phyloP scores from a whole-genome alignment of 768 basidiomycete genomes.

The Harrya chromipes region DNA sequence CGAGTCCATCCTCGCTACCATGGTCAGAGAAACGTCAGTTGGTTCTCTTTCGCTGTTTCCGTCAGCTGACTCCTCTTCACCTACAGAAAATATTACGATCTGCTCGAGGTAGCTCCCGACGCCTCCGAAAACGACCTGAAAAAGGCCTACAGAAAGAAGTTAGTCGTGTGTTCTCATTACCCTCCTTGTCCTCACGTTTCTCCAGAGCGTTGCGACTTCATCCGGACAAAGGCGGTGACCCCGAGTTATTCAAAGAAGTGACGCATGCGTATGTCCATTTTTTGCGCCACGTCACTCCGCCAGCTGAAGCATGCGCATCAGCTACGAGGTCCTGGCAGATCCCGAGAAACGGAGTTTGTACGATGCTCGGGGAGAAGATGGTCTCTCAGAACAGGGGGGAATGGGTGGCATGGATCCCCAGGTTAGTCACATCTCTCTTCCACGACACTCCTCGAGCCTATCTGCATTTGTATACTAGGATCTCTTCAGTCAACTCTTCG shows the following conservation, averaged over 20 bases:
- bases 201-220: conserved; percentile 77
- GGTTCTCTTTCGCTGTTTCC: not conserved
- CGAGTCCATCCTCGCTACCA: conserved; percentile 26
- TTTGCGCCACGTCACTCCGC: not conserved
- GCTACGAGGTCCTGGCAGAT: conserved; percentile 93
- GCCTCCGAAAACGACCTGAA: conserved; percentile 86
- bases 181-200: conserved; percentile 6
- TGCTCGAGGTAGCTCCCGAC: conserved; percentile 78
- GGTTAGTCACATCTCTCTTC: conserved; percentile 39
- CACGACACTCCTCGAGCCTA: not conserved
- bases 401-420: conserved; percentile 98
- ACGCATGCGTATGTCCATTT: conserved; percentile 76
- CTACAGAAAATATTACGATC: conserved; percentile 84
- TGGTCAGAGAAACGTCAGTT: conserved; percentile 68
- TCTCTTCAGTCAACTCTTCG: conserved; percentile 95
- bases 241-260: conserved; percentile 96
- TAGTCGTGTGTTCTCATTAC: conserved; percentile 8
- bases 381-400: conserved; percentile 79
- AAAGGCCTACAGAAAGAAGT: conserved; percentile 97
- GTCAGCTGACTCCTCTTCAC: not conserved
- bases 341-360: conserved; percentile 77
- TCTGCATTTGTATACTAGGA: conserved; percentile 48
- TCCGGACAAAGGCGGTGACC: conserved; percentile 95
- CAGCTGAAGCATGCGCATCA: conserved; percentile 29
- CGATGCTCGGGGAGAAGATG: conserved; percentile 91